Base-by-base conservation (phyloP, 805 yeast genomes). In the Candida insectorum region DNA sequence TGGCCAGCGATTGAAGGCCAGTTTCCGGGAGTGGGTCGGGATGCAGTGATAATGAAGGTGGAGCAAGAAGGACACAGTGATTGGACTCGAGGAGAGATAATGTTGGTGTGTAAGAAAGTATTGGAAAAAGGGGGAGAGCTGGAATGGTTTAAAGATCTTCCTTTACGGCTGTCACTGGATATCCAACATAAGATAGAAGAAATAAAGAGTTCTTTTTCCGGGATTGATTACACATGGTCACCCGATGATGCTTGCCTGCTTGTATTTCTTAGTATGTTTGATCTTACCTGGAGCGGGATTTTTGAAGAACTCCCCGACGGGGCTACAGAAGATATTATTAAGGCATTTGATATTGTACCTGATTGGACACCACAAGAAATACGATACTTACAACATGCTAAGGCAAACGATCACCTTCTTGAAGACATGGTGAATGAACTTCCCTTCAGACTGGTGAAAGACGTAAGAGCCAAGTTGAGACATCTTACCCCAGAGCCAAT, bases 261-360 rank as follows among this genome's bases (percentile, higher is more conserved):
- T 16, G 19, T 36, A 11, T 28, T 25, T 12, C 42, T 37, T 16
- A 15, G 36, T 12, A 13, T 19, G 12, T 27, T 33, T 27, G 51
- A 44, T 30, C 24, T 44, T 24, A 42, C 52, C 4, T 23, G 31
- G 5, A 19, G 39, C 6, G 40, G 43, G 1, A 30, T 46, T 14
- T 24, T 32, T 11, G 43, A 46, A 24, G 39, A 34, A 15, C 32
- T 48, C 13, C 46, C 51, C 6, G 36, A 35, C 19, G 39, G 28
- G 17, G 10, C 32, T 3, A 26, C 39, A 11, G 42, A 44, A 14
- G 49, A 43, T 12, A 31, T 46, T 4, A 26, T 20, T 11, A n/a
- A n/a, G 8, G 6, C 19, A 6, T 7, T 29, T 10, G 11, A 13
- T 16, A n/a, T 19, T 6, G 12, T 16, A 11, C 33, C 33, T 6